phyloP scores from a whole-genome alignment of 805 yeast genomes.

The Lipomyces spencermartinsiae region DNA sequence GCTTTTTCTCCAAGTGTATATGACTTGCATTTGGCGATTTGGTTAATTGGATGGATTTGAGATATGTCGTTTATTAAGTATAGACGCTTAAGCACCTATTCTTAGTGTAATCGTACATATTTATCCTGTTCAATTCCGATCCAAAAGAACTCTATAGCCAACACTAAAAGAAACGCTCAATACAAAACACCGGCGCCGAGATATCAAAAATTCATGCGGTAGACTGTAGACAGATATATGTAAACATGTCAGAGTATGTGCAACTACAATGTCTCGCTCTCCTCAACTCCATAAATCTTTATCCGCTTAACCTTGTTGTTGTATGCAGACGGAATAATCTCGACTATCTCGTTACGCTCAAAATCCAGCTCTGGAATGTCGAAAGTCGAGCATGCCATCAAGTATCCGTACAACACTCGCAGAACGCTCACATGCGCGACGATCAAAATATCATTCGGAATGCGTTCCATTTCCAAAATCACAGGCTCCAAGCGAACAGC shows the following conservation, averaged over 20 bases:
- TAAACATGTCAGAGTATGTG: neutral
- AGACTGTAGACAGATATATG: neutral
- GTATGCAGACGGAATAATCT: slow-evolving; percentile 86
- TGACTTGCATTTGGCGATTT: neutral
- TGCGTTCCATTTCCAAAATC: slow-evolving; percentile 90
- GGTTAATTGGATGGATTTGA: neutral
- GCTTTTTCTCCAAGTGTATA: no score
- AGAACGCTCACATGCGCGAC: slow-evolving; percentile 93
- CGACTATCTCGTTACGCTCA: slow-evolving; percentile 82
- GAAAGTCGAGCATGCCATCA: slow-evolving; percentile 87
- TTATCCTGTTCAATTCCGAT: neutral
- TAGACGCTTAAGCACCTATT: no score
- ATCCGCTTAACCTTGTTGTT: slow-evolving; percentile 69
- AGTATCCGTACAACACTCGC: slow-evolving; percentile 88
- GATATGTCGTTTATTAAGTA: no score
- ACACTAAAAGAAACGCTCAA: neutral
- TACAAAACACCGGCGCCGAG: neutral
- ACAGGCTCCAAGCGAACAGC: slow-evolving; percentile 94
- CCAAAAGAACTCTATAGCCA: neutral
- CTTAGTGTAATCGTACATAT: neutral
- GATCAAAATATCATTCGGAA: slow-evolving; percentile 77
- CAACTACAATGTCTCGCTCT: slow-evolving; percentile 14
- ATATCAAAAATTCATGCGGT: no score
- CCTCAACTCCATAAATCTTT: slow-evolving; percentile 26
- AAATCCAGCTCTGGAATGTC: slow-evolving; percentile 85